Base-by-base conservation (phyloP, 305 asterid genomes). In the Fraxinus paxiana region DNA sequence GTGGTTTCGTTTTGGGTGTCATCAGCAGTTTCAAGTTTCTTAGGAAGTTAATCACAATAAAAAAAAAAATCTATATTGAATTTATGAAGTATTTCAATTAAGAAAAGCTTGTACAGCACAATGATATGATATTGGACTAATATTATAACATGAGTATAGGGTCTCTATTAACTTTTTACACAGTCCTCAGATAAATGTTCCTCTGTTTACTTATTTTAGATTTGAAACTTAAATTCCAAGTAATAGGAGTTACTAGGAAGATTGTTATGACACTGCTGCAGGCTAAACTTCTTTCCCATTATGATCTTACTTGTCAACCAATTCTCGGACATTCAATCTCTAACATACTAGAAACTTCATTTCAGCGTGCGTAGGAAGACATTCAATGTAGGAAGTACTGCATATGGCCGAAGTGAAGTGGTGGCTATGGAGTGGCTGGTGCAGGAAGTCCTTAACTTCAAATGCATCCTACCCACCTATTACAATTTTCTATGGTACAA, bases 401-500 rank as follows among this genome's bases (percentile, higher is more conserved):
- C 82, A 48, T 93, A 95, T 81, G 80, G 86, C 83, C 87, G 97
- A 80, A 80, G 85, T 80, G 98, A 94, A 87, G 97, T 94, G 85
- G 99, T 96, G 87, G 98, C 97, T 26, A 94, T 94, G 99, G 99
- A 96, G 92, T 96, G 99, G 99, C 85, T 96, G 87, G 94, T 94
- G 80, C 98, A 88, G 88, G 97, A 92, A 82, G 93, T 96, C 85
- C 94, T 96, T 51, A 87, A 89, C 85, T 96, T 92, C 92, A 88
- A 90, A 83, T 96, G 99, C 88, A 89, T 79, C 92, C 92, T 92
- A 72, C 99, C 99, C 73, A 92, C 97, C 73, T 76, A 87, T 75
- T 91, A 94, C 88, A 94, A 90, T 90, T 96, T 94, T 88, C 82
- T 96, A 78, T 92, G 99, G 99, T 96, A 92, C 59, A 72, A 48